Conservation (phyloP, 2,329 filamentous ascomycete genomes). For the Microcera coccophila region DNA sequence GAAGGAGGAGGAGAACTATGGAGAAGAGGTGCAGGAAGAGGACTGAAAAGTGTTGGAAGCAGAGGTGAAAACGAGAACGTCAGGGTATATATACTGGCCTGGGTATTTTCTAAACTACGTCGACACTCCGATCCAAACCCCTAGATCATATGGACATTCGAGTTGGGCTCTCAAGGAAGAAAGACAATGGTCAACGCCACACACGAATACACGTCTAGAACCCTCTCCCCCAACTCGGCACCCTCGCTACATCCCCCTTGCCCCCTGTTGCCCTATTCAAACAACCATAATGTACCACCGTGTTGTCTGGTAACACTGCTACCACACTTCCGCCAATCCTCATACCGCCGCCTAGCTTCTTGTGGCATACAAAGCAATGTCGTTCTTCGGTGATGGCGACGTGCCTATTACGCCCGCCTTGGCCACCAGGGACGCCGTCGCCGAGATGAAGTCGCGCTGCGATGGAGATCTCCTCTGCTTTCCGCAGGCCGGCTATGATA, state of each 20-base stretch:
- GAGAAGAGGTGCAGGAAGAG: conserved; percentile 72
- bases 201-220: conserved; percentile 26
- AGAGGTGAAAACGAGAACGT: not conserved
- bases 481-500: conserved; percentile 71
- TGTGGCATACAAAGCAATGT: conserved; percentile 89
- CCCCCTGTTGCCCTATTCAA: conserved; percentile 48
- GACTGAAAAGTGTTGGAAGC: conserved; percentile 20
- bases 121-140: conserved; percentile 6
- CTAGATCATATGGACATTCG: too few relatives aligned
- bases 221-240: conserved; percentile 36
- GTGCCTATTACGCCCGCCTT: conserved; percentile 55
- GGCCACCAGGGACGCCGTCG: conserved; percentile 52
- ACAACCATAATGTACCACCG: conserved; percentile 79
- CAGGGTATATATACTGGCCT: conserved; percentile 15
- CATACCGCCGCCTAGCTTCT: conserved; percentile 80
- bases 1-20: conserved; percentile 74
- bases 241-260: conserved; percentile 32
- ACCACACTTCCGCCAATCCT: conserved; percentile 87
- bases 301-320: conserved; percentile 79
- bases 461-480: conserved; percentile 72
- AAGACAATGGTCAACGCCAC: conserved; percentile 6
- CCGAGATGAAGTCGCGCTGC: conserved; percentile 73
- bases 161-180: too few relatives aligned
- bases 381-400: conserved; percentile 84
- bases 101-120: too few relatives aligned